Evolutionary conservation across 208 protist genomes (phyloP), one percentile per base, ranked within the genome.

Genomic region (Trypanosoma cruzi): DNA sequence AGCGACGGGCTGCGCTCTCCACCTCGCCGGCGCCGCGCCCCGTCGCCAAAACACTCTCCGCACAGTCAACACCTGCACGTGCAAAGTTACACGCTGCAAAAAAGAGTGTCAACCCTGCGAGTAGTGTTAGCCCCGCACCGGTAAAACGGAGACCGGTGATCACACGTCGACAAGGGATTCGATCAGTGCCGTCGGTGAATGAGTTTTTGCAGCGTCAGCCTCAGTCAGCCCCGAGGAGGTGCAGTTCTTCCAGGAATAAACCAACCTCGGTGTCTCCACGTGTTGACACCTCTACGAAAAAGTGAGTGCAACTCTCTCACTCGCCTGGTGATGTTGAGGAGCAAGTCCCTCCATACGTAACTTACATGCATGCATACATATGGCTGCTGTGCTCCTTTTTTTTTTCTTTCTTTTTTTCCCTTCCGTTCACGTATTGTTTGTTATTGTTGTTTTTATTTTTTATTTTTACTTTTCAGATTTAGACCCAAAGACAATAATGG

Each of bases 41-140:
- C 54, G 13, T 58, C 54, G 29, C 29, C 44, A 20, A 5, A 13
- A 49, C 7, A 20, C 4, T 20, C 44, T 49, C 44, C 16, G 44
- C 44, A 14, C 44, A 49, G 44, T n/a, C 16, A 14, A 49, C 44
- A 49, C 44, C 44, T 49, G 11, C 16, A 22, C 44, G 44, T 49
- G 16, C 11, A 5, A 49, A 49, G 20, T 2, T 49, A 13, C 44
- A 22, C 44, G 44, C 44, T 13, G 44, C 44, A 22, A 49, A 49
- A 13, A 49, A 49, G 50, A 55, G 50, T 31, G 24, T n/a, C 22
- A 26, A 55, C 24, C 28, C 50, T 55, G 50, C 28, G 11, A 55
- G 50, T 55, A 68, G 64, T 31, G 32, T 60, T 26, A 68, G 64
- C 44, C 64, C 64, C 10, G 40, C 24, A 4, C 50, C 64, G 11